Evolutionary conservation across 1,284 basidiomycete species (phyloP).

Genomic region (Fistulina hepatica): DNA sequence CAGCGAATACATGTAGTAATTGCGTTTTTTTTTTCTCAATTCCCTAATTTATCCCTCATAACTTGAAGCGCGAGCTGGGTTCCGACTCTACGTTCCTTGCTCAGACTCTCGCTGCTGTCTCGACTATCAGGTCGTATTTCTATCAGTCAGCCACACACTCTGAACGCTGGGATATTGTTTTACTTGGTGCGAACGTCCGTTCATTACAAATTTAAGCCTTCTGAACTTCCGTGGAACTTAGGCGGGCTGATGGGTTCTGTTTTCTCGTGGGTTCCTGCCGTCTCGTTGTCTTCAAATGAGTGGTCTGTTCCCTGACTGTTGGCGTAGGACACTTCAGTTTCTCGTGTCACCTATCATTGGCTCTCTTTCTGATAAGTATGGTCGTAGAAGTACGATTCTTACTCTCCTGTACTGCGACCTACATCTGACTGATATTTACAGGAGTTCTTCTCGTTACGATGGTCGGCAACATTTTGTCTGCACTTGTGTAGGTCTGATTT

Average conservation of each 20-base stretch:
- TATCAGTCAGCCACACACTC: constrained; percentile 52
- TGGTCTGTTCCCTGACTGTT: constrained; percentile 8
- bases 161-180: constrained; percentile 72
- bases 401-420: too few species aligned
- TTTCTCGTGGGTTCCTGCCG: constrained; percentile 58
- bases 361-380: constrained; percentile 73
- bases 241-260: constrained; percentile 83
- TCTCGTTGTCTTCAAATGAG: constrained; percentile 3
- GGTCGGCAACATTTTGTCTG: constrained; percentile 85
- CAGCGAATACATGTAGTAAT: background rate
- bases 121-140: constrained; percentile 49
- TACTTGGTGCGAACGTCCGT: constrained; percentile 40
- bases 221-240: constrained; percentile 17
- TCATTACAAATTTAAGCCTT: background rate
- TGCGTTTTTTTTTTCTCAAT: background rate
- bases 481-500: constrained; percentile 54
- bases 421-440: background rate
- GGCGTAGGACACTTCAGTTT: constrained; percentile 69
- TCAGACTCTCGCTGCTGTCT: constrained; percentile 53
- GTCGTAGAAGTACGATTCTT: constrained; percentile 48
- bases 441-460: constrained; percentile 67
- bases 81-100: constrained; percentile 60
- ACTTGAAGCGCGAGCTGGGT: constrained; percentile 60
- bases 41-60: too few species aligned
- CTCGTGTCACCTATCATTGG: constrained; percentile 80